These are phyloP conservation scores for Peronospora farinosa DNA, from an alignment of 352 stramenopile genomes.

Conservation along the genomic window DNA sequence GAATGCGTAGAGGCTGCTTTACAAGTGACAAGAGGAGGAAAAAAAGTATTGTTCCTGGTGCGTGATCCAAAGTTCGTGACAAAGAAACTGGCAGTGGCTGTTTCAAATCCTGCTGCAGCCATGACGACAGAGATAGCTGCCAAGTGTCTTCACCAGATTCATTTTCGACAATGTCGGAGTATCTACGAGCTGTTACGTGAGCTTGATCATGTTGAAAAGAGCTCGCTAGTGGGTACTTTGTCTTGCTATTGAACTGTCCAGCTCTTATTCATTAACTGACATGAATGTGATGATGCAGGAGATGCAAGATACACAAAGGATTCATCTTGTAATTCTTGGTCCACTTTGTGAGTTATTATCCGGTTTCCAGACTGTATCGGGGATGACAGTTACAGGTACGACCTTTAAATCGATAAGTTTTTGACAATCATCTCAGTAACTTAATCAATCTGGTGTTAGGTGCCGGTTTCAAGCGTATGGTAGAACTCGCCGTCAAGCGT, in stretches of 20 bases:
- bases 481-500: conserved; percentile 48
- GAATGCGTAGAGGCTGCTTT: conserved; percentile 18
- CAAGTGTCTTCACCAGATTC: conserved; percentile 28
- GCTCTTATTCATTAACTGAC: background rate
- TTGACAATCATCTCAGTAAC: conserved; percentile 1
- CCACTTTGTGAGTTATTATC: conserved; percentile 34
- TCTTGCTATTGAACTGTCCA: conserved; percentile 4
- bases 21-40: conserved; percentile 8
- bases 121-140: conserved; percentile 15
- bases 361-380: conserved; percentile 28
- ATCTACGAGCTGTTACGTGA: conserved; percentile 34
- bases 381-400: conserved; percentile 33
- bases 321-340: conserved; percentile 27
- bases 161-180: conserved; percentile 30
- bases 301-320: conserved; percentile 5
- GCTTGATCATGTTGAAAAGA: conserved; percentile 24
- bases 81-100: conserved; percentile 20
- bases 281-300: conserved; percentile 17
- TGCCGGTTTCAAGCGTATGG: conserved; percentile 39
- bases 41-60: conserved; percentile 19
- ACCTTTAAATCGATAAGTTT: background rate
- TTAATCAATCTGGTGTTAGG: conserved; percentile 19
- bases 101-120: conserved; percentile 7
- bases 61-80: conserved; percentile 22
- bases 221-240: conserved; percentile 21